phyloP scores from a whole-genome alignment of 345 rosid species.

The Populus deltoides region DNA sequence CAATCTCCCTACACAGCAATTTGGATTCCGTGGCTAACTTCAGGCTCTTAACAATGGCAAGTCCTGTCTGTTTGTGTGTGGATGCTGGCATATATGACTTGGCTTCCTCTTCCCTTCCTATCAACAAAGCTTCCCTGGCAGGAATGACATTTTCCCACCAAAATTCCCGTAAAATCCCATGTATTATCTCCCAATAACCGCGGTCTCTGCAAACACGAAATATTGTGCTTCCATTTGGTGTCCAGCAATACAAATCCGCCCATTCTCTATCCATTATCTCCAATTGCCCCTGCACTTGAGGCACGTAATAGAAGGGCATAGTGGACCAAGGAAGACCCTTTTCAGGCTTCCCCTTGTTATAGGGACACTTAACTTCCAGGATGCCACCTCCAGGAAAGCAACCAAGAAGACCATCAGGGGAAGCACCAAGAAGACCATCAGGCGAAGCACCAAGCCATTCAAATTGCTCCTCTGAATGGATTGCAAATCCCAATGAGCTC shows the following conservation, averaged over 20 bases:
- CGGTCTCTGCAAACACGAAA: conserved; percentile 67
- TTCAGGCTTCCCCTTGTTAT: conserved; percentile 88
- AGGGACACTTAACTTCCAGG: conserved; percentile 91
- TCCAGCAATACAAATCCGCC: conserved; percentile 93
- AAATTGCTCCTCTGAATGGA: conserved; percentile 54
- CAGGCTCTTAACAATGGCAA: conserved; percentile 59
- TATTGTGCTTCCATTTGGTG: conserved; percentile 77
- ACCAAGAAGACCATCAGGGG: conserved; percentile 82
- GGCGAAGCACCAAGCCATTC: conserved; percentile 96
- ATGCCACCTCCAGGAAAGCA: conserved; percentile 62
- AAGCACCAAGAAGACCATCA: conserved; percentile 87
- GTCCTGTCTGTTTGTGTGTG: conserved; percentile 64
- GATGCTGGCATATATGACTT: conserved; percentile 54
- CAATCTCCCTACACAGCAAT: conserved; percentile 71
- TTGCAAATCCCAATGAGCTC: conserved; percentile 63
- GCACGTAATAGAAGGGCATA: conserved; percentile 88
- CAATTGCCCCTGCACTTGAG: conserved; percentile 95
- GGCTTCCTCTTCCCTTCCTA: conserved; percentile 55
- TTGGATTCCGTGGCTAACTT: conserved; percentile 61
- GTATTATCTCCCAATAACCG: conserved; percentile 66
- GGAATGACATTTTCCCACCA: conserved; percentile 94
- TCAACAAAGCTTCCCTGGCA: conserved; percentile 61
- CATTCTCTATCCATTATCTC: conserved; percentile 89
- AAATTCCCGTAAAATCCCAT: conserved; percentile 62
- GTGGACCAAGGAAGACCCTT: conserved; percentile 74